Base-by-base conservation (phyloP, 2,329 filamentous ascomycete genomes). In the Claviceps pazoutovae region DNA sequence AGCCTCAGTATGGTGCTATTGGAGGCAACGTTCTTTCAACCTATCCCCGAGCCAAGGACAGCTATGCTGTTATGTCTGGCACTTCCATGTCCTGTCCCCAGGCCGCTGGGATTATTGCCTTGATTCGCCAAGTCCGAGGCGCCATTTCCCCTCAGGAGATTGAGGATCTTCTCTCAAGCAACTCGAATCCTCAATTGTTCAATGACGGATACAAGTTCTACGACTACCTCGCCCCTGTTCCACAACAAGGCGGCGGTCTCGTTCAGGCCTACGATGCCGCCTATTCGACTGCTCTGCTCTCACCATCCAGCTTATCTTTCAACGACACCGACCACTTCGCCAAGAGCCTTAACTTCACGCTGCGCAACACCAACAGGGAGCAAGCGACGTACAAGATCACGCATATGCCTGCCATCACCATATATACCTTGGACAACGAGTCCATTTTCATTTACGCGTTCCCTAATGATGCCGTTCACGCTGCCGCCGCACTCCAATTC, bases 71-170 rank as follows among this genome's bases (percentile, higher is more conserved):
- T 1, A 62, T 72, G 30, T 78, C 69, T 37, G 78, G 78, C 13
- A 81, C 78, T 0, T 81, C 78, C 1, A 83, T 84, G 80, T 72
- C 79, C 2, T 74, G 73, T 34, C 78, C 79, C 7, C 70, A 78
- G 14, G 66, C 73, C 5, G 76, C 78, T 4, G 80, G 70, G 36
- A 71, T 79, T 50, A 68, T 73, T 42, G 78, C 78, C 1, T 69
- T 82, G 38, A 62, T 81, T 53, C 71, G 71, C 41, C 68, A 78
- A 53, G 72, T 71, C 16, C 72, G 74, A 37, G 72, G 72, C n/a
- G 75, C 68, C 23, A 67, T 73, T 44, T 71, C 76, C 45, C 76
- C 75, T n/a, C 65, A 61, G 52, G 65, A 68, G 2, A 66, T 80
- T 2, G 71, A 75, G 62, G 73, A 69, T 54, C 59, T 75, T 19